Conservation (phyloP, 139 green algal species). For the Chlamydomonas applanata region DNA sequence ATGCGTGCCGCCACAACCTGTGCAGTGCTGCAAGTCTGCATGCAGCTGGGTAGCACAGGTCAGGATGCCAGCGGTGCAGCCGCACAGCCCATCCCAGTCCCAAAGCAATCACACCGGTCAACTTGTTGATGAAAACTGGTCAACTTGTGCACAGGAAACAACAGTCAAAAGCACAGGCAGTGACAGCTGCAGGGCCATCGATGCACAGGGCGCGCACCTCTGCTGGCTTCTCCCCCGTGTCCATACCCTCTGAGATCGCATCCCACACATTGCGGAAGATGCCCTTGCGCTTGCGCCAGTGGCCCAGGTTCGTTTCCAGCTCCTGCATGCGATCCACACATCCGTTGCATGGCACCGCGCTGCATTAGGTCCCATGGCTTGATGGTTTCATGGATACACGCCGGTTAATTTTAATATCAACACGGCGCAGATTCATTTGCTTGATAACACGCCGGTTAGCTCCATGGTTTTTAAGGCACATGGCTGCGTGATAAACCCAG, state of each 20-base stretch:
- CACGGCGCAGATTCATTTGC: no score
- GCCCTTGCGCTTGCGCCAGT: conserved; percentile 15
- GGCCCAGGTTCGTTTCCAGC: background rate
- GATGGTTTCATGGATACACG: no score
- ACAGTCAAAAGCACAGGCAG: no score
- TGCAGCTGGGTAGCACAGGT: background rate
- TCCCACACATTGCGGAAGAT: conserved; percentile 11
- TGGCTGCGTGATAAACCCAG: no score
- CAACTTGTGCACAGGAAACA: background rate
- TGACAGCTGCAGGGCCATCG: background rate
- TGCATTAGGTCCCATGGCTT: no score
- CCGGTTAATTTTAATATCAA: no score
- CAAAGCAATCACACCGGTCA: background rate
- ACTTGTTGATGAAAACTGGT: background rate
- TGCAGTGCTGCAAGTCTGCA: background rate
- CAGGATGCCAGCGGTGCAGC: no score
- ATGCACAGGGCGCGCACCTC: no score
- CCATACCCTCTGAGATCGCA: background rate
- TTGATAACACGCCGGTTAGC: no score
- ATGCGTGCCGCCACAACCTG: background rate
- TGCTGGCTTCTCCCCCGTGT: background rate
- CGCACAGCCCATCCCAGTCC: no score
- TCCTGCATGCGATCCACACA: background rate
- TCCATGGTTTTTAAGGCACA: no score
- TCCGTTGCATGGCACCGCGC: no score